Base-by-base conservation (phyloP, 2,329 filamentous ascomycete species). In the Xylariaceae sp. region DNA sequence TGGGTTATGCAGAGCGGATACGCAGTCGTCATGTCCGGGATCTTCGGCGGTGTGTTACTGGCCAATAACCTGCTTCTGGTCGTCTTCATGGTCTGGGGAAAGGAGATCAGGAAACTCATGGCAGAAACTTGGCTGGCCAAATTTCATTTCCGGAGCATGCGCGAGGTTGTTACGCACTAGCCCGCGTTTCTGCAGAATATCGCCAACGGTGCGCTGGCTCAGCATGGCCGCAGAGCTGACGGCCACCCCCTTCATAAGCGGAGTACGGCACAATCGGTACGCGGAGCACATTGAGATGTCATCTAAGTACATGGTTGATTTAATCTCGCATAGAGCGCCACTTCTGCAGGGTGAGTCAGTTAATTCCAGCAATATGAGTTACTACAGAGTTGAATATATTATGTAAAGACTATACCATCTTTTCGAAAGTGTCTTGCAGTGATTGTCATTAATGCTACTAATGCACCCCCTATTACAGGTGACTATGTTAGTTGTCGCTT, bases 11-110 rank as follows among this genome's bases (percentile, higher is more conserved):
- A 75, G 44, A 72, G 72, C 23, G 81, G 81, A 2, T 83, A 82
- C 62, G 75, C 74, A 2, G 76, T 77, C 4, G 77, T 82, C 19
- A 80, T 83, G 53, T 73, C 76, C 1, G 80, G 79, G 0, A 78
- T 79, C 10, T 83, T 83, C 56, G 71, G 75, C 41, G 76, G 71
- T 5, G 72, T 83, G n/a, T 55, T 82, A 56, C 65, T 81, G 52
- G 73, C 70, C 20, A 83, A 83, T 66, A 81, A 82, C 65, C 61
- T 82, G 47, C 62, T 71, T 21, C 65, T 82, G 9, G 57, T 81
- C 37, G 60, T 79, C 7, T 83, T 83, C 60, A 79, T 82, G 74
- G 7, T 79, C n/a, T 80, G 70, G 61, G 81, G 81, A 2, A 83
- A 82, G 71, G 73, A 62, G 46, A 81, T 83, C 61, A 72, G 80